Conservation (phyloP, 192 early-diverging fungal genomes). For the Obelidium mucronatum region DNA sequence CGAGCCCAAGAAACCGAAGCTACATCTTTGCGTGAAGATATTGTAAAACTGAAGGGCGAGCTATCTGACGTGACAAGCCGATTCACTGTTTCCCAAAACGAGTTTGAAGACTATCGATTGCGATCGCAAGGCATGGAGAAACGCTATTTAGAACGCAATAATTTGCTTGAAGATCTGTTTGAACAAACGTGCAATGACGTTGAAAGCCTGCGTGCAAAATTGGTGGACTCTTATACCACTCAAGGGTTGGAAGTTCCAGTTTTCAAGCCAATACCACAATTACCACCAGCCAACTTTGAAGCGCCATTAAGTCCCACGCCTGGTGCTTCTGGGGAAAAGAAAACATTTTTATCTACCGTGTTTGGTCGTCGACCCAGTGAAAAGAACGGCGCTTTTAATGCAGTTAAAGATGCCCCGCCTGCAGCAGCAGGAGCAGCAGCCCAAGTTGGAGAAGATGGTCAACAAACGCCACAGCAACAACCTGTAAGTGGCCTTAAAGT, state of each 20-base stretch:
- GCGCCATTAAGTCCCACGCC: neutral
- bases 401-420: neutral
- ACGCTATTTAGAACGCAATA: constrained; percentile 9
- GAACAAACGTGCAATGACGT: constrained; percentile 20
- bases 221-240: neutral
- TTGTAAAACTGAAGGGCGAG: neutral
- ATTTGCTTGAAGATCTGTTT: constrained; percentile 13
- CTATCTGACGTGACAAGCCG: neutral
- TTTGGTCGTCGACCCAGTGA: neutral
- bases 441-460: neutral
- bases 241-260: constrained; percentile 21
- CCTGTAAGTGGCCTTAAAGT: neutral
- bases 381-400: neutral
- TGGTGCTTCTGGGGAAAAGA: neutral
- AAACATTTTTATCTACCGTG: constrained; percentile 10
- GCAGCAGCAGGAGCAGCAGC: neutral
- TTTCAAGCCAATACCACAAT: constrained; percentile 14
- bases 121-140: constrained; percentile 18
- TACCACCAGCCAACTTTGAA: constrained; percentile 28
- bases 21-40: constrained; percentile 12
- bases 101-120: constrained; percentile 15
- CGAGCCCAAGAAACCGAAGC: constrained; percentile 33
- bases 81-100: neutral
- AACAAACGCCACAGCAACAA: neutral
- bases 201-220: constrained; percentile 15